Conservation (phyloP, 495 filamentous ascomycete species). For the Tuber aestivum region DNA sequence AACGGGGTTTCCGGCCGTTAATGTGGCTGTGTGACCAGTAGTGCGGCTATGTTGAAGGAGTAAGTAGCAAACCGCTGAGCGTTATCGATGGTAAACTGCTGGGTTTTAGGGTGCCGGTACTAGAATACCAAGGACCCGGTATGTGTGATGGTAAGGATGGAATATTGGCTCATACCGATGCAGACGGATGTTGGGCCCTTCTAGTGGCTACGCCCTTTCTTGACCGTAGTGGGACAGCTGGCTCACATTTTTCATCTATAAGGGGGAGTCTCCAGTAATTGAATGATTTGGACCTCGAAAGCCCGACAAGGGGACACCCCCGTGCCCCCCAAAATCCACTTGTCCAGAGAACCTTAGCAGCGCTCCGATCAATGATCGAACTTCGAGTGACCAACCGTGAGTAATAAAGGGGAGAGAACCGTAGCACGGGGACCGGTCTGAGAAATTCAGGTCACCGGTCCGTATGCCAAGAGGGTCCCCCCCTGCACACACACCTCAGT, state of each 20-base stretch:
- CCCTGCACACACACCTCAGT: background rate
- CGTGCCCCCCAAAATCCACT: background rate
- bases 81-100: background rate
- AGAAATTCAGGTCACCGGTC: background rate
- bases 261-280: background rate
- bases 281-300: background rate
- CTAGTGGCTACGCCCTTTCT: background rate
- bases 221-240: background rate
- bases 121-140: background rate
- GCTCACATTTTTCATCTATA: background rate
- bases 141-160: background rate
- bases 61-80: background rate
- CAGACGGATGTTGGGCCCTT: background rate
- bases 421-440: background rate
- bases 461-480: background rate
- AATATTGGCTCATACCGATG: background rate
- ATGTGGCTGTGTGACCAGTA: background rate
- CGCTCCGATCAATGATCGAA: background rate
- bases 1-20: background rate
- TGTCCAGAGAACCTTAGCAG: background rate
- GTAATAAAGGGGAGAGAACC: background rate
- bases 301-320: background rate
- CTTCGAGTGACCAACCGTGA: background rate
- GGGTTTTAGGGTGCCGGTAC: background rate
- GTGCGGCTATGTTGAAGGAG: background rate